Evolutionary conservation across 148 eudicot species (phyloP).

Genomic region (Hydrangea macrophylla): DNA sequence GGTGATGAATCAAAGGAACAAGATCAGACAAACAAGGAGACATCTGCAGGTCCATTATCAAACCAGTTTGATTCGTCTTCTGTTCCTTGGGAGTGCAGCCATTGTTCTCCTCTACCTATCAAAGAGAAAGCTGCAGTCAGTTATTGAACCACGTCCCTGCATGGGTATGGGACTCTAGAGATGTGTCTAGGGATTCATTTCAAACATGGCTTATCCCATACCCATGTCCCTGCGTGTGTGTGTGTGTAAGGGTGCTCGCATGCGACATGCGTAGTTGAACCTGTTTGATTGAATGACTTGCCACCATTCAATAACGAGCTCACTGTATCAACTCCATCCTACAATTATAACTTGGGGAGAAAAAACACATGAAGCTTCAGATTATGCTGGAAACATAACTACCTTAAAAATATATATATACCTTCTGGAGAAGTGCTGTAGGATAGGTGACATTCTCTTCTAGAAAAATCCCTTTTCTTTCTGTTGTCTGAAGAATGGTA

Average conservation of each 20-base stretch:
- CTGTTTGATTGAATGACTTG: not conserved
- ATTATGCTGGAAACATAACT: not conserved
- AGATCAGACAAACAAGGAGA: slow-evolving; percentile 28
- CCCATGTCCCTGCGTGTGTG: too few species aligned
- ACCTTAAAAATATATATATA: slow-evolving; percentile 3
- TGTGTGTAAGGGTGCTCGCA: not conserved
- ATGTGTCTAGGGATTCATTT: too few species aligned
- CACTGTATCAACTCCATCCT: not conserved
- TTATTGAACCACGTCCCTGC: not conserved
- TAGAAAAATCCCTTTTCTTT: not conserved
- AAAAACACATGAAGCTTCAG: not conserved
- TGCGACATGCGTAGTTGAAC: not conserved
- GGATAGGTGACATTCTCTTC: slow-evolving; percentile 1
- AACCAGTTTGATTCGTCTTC: slow-evolving; percentile 5
- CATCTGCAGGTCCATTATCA: slow-evolving; percentile 4
- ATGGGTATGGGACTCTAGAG: too few species aligned
- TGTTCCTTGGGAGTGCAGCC: slow-evolving; percentile 4
- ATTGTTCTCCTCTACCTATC: slow-evolving; percentile 14
- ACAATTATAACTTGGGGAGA: not conserved
- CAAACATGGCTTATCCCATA: too few species aligned
- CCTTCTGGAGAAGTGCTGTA: slow-evolving; percentile 15
- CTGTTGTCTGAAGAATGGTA: not conserved
- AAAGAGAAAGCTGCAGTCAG: not conserved
- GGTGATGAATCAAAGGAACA: slow-evolving; percentile 27
- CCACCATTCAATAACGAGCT: not conserved